A percentile compares a stretch with the other conserved stretches of the same genome.
These are phyloP conservation scores for Drechslerella stenobrocha DNA, from an alignment of 2,329 filamentous ascomycete species.

Conservation along the genomic window DNA sequence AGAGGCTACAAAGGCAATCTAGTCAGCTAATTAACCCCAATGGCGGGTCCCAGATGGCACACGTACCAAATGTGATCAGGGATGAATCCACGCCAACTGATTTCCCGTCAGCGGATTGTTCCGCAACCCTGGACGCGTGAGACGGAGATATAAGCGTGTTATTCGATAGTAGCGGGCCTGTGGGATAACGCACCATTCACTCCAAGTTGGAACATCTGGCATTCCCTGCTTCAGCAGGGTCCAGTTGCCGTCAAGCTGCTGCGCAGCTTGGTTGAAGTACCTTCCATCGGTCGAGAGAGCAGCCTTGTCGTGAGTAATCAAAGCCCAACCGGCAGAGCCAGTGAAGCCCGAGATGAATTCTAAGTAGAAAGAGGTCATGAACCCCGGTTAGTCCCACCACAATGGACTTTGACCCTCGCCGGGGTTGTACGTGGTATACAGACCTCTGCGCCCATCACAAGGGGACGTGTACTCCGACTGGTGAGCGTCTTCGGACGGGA, in stretches of 20 bases:
- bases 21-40: not conserved
- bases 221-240: constrained; percentile 86
- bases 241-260: constrained; percentile 92
- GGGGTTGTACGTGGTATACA: constrained; percentile 47
- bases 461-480: constrained; percentile 96
- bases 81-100: constrained; percentile 87
- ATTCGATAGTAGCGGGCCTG: constrained; percentile 1
- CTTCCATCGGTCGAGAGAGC: constrained; percentile 91
- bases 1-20: constrained; percentile 58
- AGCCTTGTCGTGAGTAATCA: constrained; percentile 82
- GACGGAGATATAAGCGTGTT: constrained; percentile 43
- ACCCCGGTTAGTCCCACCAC: constrained; percentile 21
- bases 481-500: constrained; percentile 96
- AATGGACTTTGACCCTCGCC: not conserved
- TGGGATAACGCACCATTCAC: constrained; percentile 72
- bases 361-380: constrained; percentile 52
- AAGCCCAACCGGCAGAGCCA: constrained; percentile 89
- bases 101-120: constrained; percentile 84
- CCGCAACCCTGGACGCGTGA: constrained; percentile 63
- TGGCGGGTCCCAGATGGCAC: not conserved
- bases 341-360: constrained; percentile 92
- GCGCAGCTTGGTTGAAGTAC: constrained; percentile 94
- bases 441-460: constrained; percentile 84
- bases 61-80: constrained; percentile 71
- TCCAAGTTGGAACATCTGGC: constrained; percentile 93